These are phyloP conservation scores for Penicillium canescens DNA, from an alignment of 495 filamentous ascomycete species.

Conservation along the genomic window DNA sequence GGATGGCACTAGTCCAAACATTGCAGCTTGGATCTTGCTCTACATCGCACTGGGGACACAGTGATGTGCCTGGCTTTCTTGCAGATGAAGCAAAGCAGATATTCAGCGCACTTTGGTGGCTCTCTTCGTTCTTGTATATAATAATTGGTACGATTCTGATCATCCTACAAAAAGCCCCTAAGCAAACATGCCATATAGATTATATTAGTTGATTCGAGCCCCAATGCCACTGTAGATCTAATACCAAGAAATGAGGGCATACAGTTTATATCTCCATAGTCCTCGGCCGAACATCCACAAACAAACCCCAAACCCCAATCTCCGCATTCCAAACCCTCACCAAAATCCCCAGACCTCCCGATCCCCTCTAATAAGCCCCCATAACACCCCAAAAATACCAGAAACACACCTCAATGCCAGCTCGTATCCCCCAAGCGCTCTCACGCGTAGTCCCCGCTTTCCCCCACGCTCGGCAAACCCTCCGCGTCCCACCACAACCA, in stretches of 20 bases:
- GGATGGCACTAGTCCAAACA: neutral
- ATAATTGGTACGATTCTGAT: neutral
- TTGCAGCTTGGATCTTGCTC: neutral
- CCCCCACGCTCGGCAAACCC: conserved; percentile 22
- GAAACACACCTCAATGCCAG: neutral
- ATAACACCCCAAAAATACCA: neutral
- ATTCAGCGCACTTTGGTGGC: neutral
- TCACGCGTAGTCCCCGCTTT: conserved; percentile 16
- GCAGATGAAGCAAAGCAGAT: neutral
- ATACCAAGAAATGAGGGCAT: neutral
- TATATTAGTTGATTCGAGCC: too few species aligned
- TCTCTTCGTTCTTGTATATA: conserved; percentile 10
- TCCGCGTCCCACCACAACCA: conserved; percentile 8
- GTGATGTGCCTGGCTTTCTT: too few species aligned
- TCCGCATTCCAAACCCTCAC: neutral
- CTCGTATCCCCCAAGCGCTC: conserved; percentile 2
- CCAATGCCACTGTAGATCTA: too few species aligned
- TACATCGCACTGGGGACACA: neutral
- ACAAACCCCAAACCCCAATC: neutral
- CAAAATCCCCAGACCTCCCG: neutral
- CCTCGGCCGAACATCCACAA: neutral
- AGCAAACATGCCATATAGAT: neutral
- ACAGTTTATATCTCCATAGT: neutral
- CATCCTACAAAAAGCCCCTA: neutral
- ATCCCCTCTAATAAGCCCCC: neutral